Evolutionary conservation across 306 rosid genomes (phyloP).

Genomic region (Inga oerstediana): DNA sequence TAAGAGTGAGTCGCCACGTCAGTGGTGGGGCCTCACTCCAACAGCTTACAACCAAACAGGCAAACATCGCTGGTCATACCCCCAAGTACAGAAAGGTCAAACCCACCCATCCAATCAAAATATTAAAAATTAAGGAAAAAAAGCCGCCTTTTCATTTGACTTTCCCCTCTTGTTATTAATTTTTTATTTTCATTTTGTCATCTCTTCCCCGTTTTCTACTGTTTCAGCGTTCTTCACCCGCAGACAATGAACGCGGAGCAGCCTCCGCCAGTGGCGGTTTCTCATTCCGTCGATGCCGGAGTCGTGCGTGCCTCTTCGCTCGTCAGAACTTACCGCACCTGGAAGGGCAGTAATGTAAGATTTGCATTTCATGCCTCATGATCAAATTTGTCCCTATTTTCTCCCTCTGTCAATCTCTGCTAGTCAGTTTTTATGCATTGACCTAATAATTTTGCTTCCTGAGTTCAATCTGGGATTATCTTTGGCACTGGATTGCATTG

Average conservation of each 20-base stretch:
- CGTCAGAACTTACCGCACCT: slow-evolving; percentile 51
- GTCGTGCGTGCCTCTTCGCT: slow-evolving; percentile 21
- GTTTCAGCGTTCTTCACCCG: background rate
- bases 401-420: background rate
- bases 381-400: background rate
- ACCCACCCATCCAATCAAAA: background rate
- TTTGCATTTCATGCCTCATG: background rate
- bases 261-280: slow-evolving; percentile 28
- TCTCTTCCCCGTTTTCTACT: background rate
- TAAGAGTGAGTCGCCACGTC: background rate
- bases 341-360: slow-evolving; percentile 78
- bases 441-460: background rate
- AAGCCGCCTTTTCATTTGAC: slow-evolving; percentile 6
- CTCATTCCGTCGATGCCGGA: slow-evolving; percentile 28
- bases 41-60: background rate
- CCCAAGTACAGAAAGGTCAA: background rate
- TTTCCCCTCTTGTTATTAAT: background rate
- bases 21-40: background rate
- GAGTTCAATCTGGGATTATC: background rate
- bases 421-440: background rate
- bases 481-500: no score
- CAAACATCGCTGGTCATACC: background rate
- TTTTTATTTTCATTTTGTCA: background rate
- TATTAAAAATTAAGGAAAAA: background rate
- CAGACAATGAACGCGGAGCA: slow-evolving; percentile 26